phyloP scores from a whole-genome alignment of 2,329 filamentous ascomycete genomes.

The Bretziella fagacearum region DNA sequence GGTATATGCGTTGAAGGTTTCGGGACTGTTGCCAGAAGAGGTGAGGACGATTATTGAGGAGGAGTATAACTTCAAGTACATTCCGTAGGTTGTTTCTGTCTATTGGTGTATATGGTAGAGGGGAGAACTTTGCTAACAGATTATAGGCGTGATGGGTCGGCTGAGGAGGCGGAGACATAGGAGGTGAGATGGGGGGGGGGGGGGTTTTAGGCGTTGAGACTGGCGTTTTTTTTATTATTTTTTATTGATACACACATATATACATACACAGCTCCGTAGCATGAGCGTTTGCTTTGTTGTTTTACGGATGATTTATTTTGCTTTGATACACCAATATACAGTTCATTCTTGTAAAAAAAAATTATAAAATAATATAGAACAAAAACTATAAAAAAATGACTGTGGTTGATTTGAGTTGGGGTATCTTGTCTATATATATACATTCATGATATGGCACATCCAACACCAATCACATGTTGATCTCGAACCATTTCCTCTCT shows the following conservation, averaged over 20 bases:
- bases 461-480: neutral
- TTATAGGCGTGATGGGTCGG: slow-evolving; percentile 37
- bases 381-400: too few relatives aligned
- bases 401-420: neutral
- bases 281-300: neutral
- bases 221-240: neutral
- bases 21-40: slow-evolving; percentile 57
- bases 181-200: slow-evolving; percentile 6
- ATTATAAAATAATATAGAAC: too few relatives aligned
- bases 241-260: too few relatives aligned
- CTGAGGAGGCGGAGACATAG: slow-evolving; percentile 31
- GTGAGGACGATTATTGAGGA: slow-evolving; percentile 43
- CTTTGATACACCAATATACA: too few relatives aligned
- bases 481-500: neutral
- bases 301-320: too few relatives aligned
- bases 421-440: neutral
- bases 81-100: slow-evolving; percentile 40
- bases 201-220: neutral
- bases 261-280: too few relatives aligned
- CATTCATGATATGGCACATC: neutral
- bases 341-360: too few relatives aligned
- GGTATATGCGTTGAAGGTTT: slow-evolving; percentile 89
- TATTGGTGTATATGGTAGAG: neutral
- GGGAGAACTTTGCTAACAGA: neutral
- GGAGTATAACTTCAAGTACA: slow-evolving; percentile 46